phyloP scores from a whole-genome alignment of 2,329 filamentous ascomycete species.

The Aspergillus hortae region DNA sequence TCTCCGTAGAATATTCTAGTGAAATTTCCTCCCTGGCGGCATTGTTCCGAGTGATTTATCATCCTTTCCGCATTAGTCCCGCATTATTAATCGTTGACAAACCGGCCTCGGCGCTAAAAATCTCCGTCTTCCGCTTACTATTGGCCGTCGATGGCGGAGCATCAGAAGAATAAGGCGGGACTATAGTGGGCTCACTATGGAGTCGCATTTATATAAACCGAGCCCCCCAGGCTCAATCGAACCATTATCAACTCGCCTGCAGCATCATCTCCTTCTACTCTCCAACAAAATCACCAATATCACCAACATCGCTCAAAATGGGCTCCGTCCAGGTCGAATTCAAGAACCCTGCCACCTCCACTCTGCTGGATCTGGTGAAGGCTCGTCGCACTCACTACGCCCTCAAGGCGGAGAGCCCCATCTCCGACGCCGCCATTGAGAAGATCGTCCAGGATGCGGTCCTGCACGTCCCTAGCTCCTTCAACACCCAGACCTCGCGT shows the following conservation, averaged over 20 bases:
- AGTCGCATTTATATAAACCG: neutral
- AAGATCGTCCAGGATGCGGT: slow-evolving; percentile 45
- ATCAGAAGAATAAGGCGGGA: neutral
- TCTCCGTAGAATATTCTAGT: no score
- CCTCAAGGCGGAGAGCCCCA: slow-evolving; percentile 30
- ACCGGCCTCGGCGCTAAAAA: neutral
- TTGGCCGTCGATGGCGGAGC: neutral
- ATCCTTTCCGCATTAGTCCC: neutral
- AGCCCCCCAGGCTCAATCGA: neutral
- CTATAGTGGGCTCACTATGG: neutral
- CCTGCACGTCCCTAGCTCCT: slow-evolving; percentile 69
- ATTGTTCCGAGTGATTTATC: no score
- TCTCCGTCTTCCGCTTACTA: neutral
- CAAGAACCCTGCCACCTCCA: slow-evolving; percentile 30
- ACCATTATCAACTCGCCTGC: neutral
- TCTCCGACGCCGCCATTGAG: slow-evolving; percentile 31
- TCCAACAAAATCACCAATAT: slow-evolving; percentile 30
- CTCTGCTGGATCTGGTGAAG: slow-evolving; percentile 30
- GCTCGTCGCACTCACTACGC: slow-evolving; percentile 28
- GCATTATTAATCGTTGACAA: neutral
- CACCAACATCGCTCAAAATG: slow-evolving; percentile 33
- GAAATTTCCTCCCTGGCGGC: no score
- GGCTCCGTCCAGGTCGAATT: slow-evolving; percentile 29
- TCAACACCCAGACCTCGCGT: slow-evolving; percentile 83
- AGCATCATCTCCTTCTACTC: neutral